Base-by-base conservation (phyloP, 371 early-diverging fungal species). In the Mortierella sp. region DNA sequence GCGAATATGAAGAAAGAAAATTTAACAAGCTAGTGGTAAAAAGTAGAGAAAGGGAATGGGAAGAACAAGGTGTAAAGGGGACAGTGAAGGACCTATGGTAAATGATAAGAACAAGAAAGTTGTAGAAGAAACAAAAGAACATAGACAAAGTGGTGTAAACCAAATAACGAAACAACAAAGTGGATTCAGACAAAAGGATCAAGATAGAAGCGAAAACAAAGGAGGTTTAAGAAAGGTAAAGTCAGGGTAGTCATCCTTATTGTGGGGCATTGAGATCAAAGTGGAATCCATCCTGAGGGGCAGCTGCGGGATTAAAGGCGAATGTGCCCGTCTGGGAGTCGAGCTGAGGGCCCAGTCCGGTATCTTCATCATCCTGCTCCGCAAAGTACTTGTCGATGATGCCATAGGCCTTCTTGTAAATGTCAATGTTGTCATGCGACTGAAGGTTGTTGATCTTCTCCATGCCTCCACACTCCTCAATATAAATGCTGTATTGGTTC, bases 301-400 rank as follows among this genome's bases (percentile, higher is more conserved):
- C 86, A 28, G 83, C 77, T 28, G 88, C 82, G 58, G 89, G 71
- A 52, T 88, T 83, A 86, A 95, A 93, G 74, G 87, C 84, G 75
- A 89, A 95, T 59, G 86, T 83, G 56, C 92, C 92, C 12, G 93
- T 88, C 64, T 82, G 76, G 65, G 82, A 79, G 84, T 94, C 89
- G 60, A 93, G 89, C 57, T 85, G 91, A 21, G 91, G 89, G 23
- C 84, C 87, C 65, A 93, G 72, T 57, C 82, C 89, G 55, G 81
- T 82, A 43, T 90, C 93, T 57, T 93, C 95, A 1, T 94, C 96
- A 18, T 92, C 94, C 4, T 95, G 96, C 28, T 94, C 95, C 57
- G 83, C 85, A 85, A 97, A 98, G 89, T 95, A 98, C 82, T 91
- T 95, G 82, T 97, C 97, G 74, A 99, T 95, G 74, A 98, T 89